A percentile compares a stretch with the other conserved stretches of the same genome.
phyloP scores from a whole-genome alignment of 1,284 basidiomycete genomes.

The Ceratobasidium sp. region DNA sequence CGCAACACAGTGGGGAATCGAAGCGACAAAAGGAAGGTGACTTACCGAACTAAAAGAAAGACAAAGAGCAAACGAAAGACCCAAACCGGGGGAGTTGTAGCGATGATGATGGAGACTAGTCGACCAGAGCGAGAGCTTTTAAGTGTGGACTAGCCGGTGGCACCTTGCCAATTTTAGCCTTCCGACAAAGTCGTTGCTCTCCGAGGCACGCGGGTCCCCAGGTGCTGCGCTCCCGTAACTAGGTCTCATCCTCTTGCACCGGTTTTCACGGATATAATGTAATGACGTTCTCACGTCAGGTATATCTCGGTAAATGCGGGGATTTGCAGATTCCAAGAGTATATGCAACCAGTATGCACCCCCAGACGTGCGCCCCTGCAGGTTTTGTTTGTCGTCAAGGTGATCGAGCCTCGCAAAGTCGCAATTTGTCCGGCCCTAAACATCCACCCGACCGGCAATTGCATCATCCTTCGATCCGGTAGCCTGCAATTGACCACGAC shows the following conservation, averaged over 20 bases:
- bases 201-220: not conserved
- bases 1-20: not conserved
- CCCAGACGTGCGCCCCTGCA: not conserved
- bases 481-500: constrained; percentile 2
- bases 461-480: not conserved
- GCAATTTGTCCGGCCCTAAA: not conserved
- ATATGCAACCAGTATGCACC: constrained; percentile 18
- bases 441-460: not conserved
- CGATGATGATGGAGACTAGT: not conserved
- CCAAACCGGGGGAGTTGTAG: not conserved
- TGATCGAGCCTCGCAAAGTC: not conserved
- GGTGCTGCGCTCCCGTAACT: not conserved
- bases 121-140: not conserved
- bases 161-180: not conserved
- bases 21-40: not conserved
- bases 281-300: not conserved
- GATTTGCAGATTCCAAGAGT: not conserved
- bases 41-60: constrained; percentile 24
- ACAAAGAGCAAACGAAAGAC: not conserved
- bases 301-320: not conserved
- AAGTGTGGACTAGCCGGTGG: not conserved
- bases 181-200: not conserved
- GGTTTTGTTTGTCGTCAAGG: constrained; percentile 30
- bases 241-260: not conserved
- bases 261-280: not conserved